phyloP scores from a whole-genome alignment of 768 basidiomycete genomes.

The Tulasnella sp. region DNA sequence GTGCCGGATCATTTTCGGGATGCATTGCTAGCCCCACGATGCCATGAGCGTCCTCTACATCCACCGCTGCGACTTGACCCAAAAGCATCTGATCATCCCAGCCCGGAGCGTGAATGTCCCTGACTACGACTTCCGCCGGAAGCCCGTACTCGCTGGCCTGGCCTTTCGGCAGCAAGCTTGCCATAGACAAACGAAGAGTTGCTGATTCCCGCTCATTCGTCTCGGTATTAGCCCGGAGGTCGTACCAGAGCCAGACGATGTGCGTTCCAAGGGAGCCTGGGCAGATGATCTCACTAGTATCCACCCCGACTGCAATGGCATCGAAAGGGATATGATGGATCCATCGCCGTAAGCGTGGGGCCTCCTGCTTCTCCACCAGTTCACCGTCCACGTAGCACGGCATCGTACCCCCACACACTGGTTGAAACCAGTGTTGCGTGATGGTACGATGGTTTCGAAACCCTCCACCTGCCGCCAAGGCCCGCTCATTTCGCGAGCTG shows the following conservation, averaged over 20 bases:
- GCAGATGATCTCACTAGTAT: slow-evolving; percentile 4
- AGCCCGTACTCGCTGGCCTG: neutral
- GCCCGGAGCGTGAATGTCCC: neutral
- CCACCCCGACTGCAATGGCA: neutral
- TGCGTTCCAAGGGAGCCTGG: slow-evolving; percentile 11
- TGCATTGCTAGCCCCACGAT: no score
- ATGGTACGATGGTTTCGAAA: neutral
- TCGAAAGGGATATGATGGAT: slow-evolving; percentile 2
- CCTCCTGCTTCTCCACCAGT: neutral
- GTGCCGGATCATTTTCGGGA: no score
- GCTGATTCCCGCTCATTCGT: no score
- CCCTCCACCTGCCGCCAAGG: no score
- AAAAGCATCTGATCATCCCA: neutral
- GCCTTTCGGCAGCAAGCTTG: no score
- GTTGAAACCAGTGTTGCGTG: slow-evolving; percentile 12
- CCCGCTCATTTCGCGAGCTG: no score
- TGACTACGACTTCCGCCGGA: slow-evolving; percentile 1
- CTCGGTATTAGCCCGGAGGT: neutral
- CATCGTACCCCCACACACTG: neutral
- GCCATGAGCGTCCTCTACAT: slow-evolving; percentile 1
- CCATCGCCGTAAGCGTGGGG: slow-evolving; percentile 6
- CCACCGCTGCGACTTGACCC: neutral
- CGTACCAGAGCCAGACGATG: slow-evolving; percentile 7
- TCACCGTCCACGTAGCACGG: neutral
- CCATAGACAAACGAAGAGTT: no score